Evolutionary conservation across 2,329 filamentous ascomycete genomes (phyloP), one percentile per base, ranked within the genome.

Genomic region (Microdochium nivale): DNA sequence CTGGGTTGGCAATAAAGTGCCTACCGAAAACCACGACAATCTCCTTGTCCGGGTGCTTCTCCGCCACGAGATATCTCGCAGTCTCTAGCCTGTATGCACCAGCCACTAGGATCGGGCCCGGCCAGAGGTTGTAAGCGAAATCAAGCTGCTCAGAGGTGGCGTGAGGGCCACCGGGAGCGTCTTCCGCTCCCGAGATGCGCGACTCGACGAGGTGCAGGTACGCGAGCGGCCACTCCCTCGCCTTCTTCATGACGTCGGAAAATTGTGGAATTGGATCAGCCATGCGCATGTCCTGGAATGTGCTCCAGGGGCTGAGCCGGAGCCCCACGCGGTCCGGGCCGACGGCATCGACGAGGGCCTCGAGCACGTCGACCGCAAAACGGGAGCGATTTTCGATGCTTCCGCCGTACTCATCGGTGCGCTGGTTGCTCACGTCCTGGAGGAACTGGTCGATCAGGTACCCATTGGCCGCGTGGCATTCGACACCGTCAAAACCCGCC

Each of bases 211-310:
- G 53, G 61, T 86, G 82, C 2, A 86, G 61, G 59, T 82, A 87
- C 0, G 81, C 76, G 14, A 88, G 67, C 1, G 75, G 71, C 1
- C 83, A 62, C 25, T 69, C 64, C 50, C 73, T 76, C 11, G 82
- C 67, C 43, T 76, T 71, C 30, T 67, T 58, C 43, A 81, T 71
- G 8, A 86, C 61, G 58, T 87, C 71, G 0, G 68, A 69, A 60
- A 87, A 88, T 54, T 88, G 83, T 0, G 83, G 79, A 9, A 80
- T 60, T 0, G 83, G 83, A 46, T 88, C 73, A 0, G 64, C 56
- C 80, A 86, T 85, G 2, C 69, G 67, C 83, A 87, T 84, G 30
- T 75, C 76, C 54, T 87, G 80, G 67, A 82, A 87, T 0, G 67
- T 65, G 49, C 74, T 78, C 68, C 76, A 86, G 0, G 84, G 84